phyloP scores from a whole-genome alignment of 257 asterid species.

The Craterostigma plantagineum region DNA sequence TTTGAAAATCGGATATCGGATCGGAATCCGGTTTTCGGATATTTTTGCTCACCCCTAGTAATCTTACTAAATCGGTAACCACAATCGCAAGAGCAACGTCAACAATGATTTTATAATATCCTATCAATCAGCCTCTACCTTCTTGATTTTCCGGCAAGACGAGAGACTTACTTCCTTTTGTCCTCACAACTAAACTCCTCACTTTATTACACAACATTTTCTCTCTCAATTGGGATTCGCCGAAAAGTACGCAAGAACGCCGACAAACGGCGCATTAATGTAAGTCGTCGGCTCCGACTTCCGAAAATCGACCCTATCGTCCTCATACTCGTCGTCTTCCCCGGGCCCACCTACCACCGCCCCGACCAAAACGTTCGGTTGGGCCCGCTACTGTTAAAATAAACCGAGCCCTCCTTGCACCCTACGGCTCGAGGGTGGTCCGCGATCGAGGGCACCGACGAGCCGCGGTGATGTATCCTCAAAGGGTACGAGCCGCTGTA shows the following conservation, averaged over 20 bases:
- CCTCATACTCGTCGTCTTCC: constrained; percentile 62
- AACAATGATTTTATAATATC: too few relatives aligned
- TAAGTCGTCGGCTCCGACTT: constrained; percentile 90
- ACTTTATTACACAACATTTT: neutral
- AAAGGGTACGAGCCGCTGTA: constrained; percentile 52
- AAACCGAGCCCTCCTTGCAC: constrained; percentile 61
- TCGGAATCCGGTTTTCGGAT: too few relatives aligned
- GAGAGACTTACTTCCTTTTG: constrained; percentile 33
- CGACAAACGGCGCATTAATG: constrained; percentile 89
- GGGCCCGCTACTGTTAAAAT: constrained; percentile 59
- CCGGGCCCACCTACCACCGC: constrained; percentile 91
- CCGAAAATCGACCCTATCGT: constrained; percentile 38
- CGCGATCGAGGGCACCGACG: constrained; percentile 49
- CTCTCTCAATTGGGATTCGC: constrained; percentile 34
- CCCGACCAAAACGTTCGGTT: constrained; percentile 68
- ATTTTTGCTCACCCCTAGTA: too few relatives aligned
- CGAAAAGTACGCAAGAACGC: constrained; percentile 63
- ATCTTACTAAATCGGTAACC: too few relatives aligned
- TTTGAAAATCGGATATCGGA: too few relatives aligned
- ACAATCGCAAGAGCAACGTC: constrained; percentile 2
- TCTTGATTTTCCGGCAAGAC: constrained; percentile 55
- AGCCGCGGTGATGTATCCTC: constrained; percentile 77
- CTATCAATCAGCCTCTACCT: constrained; percentile 48
- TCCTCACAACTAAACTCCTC: neutral
- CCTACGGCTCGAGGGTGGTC: constrained; percentile 46